A percentile compares a stretch with the other conserved stretches of the same genome.
These are phyloP conservation scores for Claviceps sp. DNA, from an alignment of 2,329 filamentous ascomycete species.

Conservation along the genomic window DNA sequence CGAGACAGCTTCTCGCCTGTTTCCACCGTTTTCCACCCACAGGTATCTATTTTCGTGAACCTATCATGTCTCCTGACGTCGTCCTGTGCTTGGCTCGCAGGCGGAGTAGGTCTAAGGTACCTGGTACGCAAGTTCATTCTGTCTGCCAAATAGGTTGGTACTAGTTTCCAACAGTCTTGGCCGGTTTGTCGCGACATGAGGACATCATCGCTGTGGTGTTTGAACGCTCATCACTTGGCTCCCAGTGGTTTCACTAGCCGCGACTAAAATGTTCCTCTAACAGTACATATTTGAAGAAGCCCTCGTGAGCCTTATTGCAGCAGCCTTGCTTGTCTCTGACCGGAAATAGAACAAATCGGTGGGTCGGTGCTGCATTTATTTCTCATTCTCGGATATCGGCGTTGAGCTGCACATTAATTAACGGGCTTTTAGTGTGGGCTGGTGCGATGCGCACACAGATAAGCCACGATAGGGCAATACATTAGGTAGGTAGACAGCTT, in stretches of 20 bases:
- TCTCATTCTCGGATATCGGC: not conserved
- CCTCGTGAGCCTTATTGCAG: not conserved
- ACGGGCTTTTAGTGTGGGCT: not conserved
- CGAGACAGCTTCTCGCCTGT: slow-evolving; percentile 15
- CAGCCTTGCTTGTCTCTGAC: too few species aligned
- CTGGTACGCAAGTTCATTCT: not conserved
- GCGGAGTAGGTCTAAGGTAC: not conserved
- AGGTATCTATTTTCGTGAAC: slow-evolving; percentile 17
- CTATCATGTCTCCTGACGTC: slow-evolving; percentile 6
- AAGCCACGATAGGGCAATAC: not conserved
- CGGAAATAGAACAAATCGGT: not conserved
- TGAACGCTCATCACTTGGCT: not conserved
- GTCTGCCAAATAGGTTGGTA: too few species aligned
- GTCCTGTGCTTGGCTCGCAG: slow-evolving; percentile 2
- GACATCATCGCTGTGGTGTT: not conserved
- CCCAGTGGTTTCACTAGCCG: not conserved
- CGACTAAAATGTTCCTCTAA: not conserved
- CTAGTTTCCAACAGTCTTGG: not conserved
- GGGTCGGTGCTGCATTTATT: not conserved
- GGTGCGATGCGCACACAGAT: not conserved
- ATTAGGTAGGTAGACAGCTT: not conserved
- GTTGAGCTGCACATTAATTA: not conserved
- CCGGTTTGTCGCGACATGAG: not conserved
- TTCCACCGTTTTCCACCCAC: slow-evolving; percentile 7
- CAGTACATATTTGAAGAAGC: not conserved